Percentiles rank a stretch among this genome's conserved stretches.
Conservation (phyloP, 2,329 filamentous ascomycete genomes). For the Ciborinia camelliae region DNA sequence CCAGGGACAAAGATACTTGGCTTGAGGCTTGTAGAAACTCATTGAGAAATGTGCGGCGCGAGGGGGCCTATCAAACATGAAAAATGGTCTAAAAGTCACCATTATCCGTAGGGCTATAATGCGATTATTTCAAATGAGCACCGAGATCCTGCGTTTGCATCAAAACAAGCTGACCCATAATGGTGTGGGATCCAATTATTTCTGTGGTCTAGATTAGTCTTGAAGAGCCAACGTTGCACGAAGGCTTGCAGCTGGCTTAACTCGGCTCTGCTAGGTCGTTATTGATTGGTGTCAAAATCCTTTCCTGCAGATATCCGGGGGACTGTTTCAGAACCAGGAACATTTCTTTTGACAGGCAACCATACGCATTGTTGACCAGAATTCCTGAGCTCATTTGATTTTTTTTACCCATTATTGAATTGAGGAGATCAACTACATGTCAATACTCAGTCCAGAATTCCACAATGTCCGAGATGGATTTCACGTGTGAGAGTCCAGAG, state of each 20-base stretch:
- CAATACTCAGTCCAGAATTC: too few species aligned
- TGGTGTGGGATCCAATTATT: neutral
- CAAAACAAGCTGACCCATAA: neutral
- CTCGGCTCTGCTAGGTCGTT: neutral
- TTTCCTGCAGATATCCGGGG: neutral
- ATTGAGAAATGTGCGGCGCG: neutral
- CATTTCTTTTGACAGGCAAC: too few species aligned
- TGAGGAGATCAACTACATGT: neutral
- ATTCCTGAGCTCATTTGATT: neutral
- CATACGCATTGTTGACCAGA: too few species aligned
- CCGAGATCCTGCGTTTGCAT: neutral
- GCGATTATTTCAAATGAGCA: neutral
- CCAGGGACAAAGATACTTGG: fast-evolving
- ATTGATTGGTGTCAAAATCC: neutral
- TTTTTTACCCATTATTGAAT: too few species aligned
- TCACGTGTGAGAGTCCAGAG: neutral
- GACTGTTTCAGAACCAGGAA: neutral
- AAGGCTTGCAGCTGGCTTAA: neutral
- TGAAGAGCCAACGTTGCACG: neutral
- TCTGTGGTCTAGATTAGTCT: neutral
- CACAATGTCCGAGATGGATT: neutral
- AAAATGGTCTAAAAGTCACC: neutral
- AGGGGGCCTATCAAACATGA: neutral
- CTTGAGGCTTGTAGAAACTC: neutral
- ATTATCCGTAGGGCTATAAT: too few species aligned